phyloP scores from a whole-genome alignment of 169 alveolate genomes.

The Plasmodium blacklocki region DNA sequence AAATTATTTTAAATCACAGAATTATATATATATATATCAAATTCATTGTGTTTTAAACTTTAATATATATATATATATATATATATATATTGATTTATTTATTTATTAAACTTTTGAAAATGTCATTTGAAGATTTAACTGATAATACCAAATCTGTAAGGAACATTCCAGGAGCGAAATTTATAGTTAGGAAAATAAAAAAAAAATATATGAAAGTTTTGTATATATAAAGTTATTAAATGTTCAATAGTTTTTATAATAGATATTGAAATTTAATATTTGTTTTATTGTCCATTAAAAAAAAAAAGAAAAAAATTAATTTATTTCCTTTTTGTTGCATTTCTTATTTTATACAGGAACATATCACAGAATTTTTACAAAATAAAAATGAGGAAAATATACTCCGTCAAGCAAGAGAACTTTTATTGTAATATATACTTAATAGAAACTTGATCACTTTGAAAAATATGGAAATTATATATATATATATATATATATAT shows the following conservation, averaged over 20 bases:
- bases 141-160: slow-evolving; percentile 72
- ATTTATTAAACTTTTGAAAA: slow-evolving; percentile 5
- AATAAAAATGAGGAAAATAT: slow-evolving; percentile 73
- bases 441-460: neutral
- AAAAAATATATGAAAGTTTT: slow-evolving; percentile 11
- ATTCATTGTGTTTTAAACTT: neutral
- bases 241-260: neutral
- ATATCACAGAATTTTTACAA: slow-evolving; percentile 70
- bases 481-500: neutral
- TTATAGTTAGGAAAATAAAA: slow-evolving; percentile 61
- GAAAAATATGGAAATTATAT: neutral
- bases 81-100: neutral
- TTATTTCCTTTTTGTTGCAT: neutral
- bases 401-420: slow-evolving; percentile 72
- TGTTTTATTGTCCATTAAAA: neutral
- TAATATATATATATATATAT: neutral
- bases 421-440: slow-evolving; percentile 44
- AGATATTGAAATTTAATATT: neutral
- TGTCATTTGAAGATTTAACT: slow-evolving; percentile 76
- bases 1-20: slow-evolving; percentile 7
- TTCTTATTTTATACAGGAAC: slow-evolving; percentile 48
- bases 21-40: no score
- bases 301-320: neutral
- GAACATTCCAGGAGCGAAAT: slow-evolving; percentile 76
- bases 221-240: neutral